Conservation (phyloP, 129 eudicot genomes). For the Centrapalus pauciflorus region DNA sequence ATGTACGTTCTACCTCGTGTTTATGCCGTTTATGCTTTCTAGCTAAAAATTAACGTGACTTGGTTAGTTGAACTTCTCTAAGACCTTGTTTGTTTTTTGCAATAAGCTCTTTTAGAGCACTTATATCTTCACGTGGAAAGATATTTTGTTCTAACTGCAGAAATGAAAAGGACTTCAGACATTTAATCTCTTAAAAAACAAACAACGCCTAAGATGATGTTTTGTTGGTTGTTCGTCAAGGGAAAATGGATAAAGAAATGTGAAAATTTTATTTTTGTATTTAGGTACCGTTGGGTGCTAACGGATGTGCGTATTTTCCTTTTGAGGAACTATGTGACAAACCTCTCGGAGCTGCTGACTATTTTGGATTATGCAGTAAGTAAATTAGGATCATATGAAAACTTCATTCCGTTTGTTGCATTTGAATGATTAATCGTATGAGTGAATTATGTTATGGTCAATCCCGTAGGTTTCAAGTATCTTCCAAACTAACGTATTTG, state of each 20-base stretch:
- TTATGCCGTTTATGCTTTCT: neutral
- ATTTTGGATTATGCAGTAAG: conserved; percentile 91
- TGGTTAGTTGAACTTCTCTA: neutral
- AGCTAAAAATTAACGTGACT: neutral
- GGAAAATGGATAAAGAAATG: neutral
- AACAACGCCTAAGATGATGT: no score
- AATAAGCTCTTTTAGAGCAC: no score
- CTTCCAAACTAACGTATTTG: neutral
- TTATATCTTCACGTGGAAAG: no score
- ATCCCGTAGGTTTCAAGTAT: no score
- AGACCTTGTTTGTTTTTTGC: no score
- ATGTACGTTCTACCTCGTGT: neutral
- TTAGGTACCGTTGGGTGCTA: conserved; percentile 81
- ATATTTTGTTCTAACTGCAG: no score
- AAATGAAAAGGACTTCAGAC: no score
- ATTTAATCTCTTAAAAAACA: no score
- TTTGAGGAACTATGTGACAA: conserved; percentile 91
- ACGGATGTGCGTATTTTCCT: conserved; percentile 85
- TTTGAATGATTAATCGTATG: no score
- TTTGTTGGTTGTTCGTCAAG: neutral
- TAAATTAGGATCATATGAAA: neutral
- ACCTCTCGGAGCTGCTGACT: conserved; percentile 99
- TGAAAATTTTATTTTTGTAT: no score
- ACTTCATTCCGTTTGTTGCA: neutral
- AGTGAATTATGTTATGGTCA: no score